Evolutionary conservation across 306 rosid species (phyloP).

Genomic region (Begonia peltatifolia): DNA sequence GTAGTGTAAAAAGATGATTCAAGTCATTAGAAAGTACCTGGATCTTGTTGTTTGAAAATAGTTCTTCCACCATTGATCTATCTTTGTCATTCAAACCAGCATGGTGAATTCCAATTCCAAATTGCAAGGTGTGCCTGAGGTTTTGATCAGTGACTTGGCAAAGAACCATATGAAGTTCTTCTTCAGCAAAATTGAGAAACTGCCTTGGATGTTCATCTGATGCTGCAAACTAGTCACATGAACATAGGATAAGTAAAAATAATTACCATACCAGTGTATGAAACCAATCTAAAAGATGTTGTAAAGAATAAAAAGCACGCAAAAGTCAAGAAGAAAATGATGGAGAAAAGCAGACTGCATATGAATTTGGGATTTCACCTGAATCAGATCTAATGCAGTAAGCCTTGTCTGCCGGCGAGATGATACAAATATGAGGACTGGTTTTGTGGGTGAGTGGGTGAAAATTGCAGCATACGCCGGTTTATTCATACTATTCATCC

Average conservation of each 20-base stretch:
- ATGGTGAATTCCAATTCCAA: constrained; percentile 92
- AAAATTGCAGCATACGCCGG: constrained; percentile 96
- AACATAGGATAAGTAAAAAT: too few relatives aligned
- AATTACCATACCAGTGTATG: too few relatives aligned
- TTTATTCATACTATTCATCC: constrained; percentile 98
- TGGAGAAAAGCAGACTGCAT: too few relatives aligned
- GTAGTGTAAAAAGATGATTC: background rate
- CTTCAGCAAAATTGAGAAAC: constrained; percentile 77
- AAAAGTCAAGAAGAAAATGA: too few relatives aligned
- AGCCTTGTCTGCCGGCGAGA: constrained; percentile 97
- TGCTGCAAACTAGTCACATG: constrained; percentile 60
- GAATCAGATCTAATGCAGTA: constrained; percentile 88
- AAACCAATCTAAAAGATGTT: too few relatives aligned
- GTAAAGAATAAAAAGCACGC: too few relatives aligned
- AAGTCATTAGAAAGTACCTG: constrained; percentile 51
- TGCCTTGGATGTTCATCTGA: constrained; percentile 87
- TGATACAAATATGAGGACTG: constrained; percentile 94
- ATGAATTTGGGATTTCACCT: constrained; percentile 29
- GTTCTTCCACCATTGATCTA: constrained; percentile 88
- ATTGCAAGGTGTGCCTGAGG: constrained; percentile 90
- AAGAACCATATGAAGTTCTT: constrained; percentile 77
- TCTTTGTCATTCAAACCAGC: constrained; percentile 95
- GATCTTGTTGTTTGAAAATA: constrained; percentile 85
- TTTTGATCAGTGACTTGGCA: constrained; percentile 85
- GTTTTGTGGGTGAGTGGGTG: constrained; percentile 93